phyloP scores from a whole-genome alignment of 192 early-diverging fungal genomes.

The Backusella sp. region DNA sequence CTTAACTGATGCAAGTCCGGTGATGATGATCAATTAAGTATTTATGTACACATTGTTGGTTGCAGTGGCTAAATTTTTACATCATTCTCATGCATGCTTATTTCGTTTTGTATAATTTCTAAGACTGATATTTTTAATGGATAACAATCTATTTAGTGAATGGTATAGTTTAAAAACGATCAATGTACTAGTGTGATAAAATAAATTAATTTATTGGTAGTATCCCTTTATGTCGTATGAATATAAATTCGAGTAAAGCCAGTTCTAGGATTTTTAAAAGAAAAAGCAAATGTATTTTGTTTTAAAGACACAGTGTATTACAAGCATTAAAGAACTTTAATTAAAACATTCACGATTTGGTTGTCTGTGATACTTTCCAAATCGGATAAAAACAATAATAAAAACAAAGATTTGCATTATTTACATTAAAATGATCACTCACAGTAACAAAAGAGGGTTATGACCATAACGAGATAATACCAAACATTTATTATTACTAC shows the following conservation, averaged over 20 bases:
- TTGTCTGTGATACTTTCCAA: constrained; percentile 3
- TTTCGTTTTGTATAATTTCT: neutral
- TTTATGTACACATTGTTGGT: neutral
- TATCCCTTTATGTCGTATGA: too few species aligned
- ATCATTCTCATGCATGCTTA: neutral
- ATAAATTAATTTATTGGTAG: too few species aligned
- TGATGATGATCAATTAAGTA: neutral
- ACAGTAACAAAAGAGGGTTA: neutral
- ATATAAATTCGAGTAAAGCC: neutral
- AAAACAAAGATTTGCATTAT: constrained; percentile 11
- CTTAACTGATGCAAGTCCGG: neutral
- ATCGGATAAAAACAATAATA: constrained; percentile 9
- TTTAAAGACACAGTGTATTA: neutral
- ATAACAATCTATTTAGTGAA: neutral
- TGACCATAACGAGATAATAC: neutral
- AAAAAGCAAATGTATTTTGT: neutral
- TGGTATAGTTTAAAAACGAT: neutral
- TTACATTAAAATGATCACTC: neutral
- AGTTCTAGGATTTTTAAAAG: neutral
- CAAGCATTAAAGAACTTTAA: neutral
- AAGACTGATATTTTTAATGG: neutral
- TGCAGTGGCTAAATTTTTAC: neutral
- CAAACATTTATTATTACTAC: neutral
- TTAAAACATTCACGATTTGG: neutral
- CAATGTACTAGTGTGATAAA: neutral